These are phyloP conservation scores for Vigna nakashimae DNA, from an alignment of 306 rosid genomes.

Conservation along the genomic window DNA sequence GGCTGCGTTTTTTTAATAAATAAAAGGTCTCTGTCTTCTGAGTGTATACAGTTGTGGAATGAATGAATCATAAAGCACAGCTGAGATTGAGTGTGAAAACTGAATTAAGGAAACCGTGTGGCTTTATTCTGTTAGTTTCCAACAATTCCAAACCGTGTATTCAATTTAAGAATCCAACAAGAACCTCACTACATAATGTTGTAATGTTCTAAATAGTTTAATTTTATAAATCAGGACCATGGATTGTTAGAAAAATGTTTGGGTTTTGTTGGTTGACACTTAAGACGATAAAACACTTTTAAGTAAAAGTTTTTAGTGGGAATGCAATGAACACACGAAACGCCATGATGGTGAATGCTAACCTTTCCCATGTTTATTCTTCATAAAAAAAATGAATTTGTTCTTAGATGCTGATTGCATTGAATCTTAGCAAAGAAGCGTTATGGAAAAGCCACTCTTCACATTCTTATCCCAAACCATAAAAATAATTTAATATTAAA, in stretches of 20 bases:
- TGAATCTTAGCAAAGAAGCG: conserved; percentile 39
- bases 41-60: no score
- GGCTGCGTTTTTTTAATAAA: background rate
- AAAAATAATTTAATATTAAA: no score
- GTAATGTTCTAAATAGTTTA: background rate
- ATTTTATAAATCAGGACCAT: background rate
- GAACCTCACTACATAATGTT: no score
- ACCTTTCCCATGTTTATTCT: conserved; percentile 20
- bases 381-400: conserved; percentile 2
- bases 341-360: conserved; percentile 5
- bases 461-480: conserved; percentile 11
- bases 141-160: conserved; percentile 31
- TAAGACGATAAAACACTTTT: background rate
- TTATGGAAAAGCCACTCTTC: conserved; percentile 8
- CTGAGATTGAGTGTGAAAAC: conserved; percentile 26
- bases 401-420: conserved; percentile 15
- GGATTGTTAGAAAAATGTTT: background rate
- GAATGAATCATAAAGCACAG: conserved; percentile 20
- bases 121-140: background rate
- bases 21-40: no score
- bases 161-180: background rate
- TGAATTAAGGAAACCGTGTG: conserved; percentile 33
- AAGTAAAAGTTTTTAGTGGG: background rate
- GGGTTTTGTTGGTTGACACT: background rate
- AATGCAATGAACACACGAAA: conserved; percentile 20